A percentile compares a stretch with the other conserved stretches of the same genome.
phyloP scores from a whole-genome alignment of 1,284 basidiomycete genomes.

The Schizopora paradoxa region DNA sequence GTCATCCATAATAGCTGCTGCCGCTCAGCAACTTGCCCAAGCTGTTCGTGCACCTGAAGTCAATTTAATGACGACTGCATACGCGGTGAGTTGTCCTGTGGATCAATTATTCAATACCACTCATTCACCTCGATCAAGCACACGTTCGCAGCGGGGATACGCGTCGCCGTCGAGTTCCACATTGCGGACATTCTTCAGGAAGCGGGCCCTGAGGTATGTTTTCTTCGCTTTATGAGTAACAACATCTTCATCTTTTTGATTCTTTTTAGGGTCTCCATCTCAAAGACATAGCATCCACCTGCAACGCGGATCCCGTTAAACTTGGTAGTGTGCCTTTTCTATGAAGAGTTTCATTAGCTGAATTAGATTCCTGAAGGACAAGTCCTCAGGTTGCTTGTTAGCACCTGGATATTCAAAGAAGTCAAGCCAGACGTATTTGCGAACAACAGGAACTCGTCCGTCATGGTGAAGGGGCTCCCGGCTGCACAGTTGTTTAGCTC shows the following conservation, averaged over 20 bases:
- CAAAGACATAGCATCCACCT: constrained; percentile 23
- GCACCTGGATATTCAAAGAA: no score
- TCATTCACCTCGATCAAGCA: background rate
- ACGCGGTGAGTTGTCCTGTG: no score
- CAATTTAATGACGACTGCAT: no score
- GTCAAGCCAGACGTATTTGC: constrained; percentile 24
- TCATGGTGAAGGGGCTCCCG: no score
- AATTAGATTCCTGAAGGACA: no score
- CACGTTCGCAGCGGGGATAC: no score
- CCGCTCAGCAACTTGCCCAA: background rate
- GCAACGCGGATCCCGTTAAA: constrained; percentile 22
- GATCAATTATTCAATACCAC: background rate
- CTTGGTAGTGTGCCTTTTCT: constrained; percentile 19
- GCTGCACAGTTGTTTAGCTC: no score
- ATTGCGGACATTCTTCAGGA: constrained; percentile 31
- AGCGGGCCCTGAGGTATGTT: background rate
- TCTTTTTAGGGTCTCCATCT: constrained; percentile 25
- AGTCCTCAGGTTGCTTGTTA: no score
- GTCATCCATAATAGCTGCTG: background rate
- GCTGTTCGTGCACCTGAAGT: background rate
- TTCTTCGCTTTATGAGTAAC: background rate
- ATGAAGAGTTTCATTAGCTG: no score
- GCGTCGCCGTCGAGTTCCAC: constrained; percentile 28
- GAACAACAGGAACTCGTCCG: constrained; percentile 25
- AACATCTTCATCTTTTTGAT: background rate